These are phyloP conservation scores for Arthrobotrys conoides DNA, from an alignment of 2,329 filamentous ascomycete genomes.

Conservation along the genomic window DNA sequence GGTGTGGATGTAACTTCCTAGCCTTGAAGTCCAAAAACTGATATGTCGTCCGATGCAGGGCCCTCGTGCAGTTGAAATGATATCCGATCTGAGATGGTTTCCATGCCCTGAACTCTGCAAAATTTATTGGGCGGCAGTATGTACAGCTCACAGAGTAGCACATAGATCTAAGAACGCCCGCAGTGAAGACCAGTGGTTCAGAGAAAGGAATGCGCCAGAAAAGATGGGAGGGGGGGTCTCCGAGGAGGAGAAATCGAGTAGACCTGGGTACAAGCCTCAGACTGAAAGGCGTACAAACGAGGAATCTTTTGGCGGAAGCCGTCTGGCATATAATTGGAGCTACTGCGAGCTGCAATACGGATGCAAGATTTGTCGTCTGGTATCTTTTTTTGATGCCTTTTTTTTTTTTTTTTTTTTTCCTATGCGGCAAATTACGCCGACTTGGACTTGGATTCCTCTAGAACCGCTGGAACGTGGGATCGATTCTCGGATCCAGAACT, in stretches of 20 bases:
- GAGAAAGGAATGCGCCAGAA: slow-evolving; percentile 34
- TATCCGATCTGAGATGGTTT: slow-evolving; percentile 16
- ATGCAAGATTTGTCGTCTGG: slow-evolving; percentile 10
- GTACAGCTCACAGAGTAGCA: slow-evolving; percentile 41
- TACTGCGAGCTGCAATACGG: slow-evolving; percentile 24
- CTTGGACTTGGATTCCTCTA: background rate
- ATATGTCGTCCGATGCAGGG: slow-evolving; percentile 13
- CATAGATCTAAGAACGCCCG: slow-evolving; percentile 12
- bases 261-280: slow-evolving; percentile 24
- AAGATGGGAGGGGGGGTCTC: slow-evolving; percentile 1
- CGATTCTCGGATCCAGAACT: slow-evolving; percentile 9
- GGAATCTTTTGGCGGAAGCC: slow-evolving; percentile 32
- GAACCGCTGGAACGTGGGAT: slow-evolving; percentile 13
- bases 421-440: slow-evolving; percentile 12
- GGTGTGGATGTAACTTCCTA: slow-evolving; percentile 5
- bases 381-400: background rate
- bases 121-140: slow-evolving; percentile 12
- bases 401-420: slow-evolving; percentile 9
- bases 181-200: background rate
- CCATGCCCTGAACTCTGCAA: background rate
- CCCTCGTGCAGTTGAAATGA: slow-evolving; percentile 1
- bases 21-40: background rate
- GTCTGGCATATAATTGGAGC: slow-evolving; percentile 37
- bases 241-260: slow-evolving; percentile 28
- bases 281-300: slow-evolving; percentile 32